phyloP scores from a whole-genome alignment of 1,284 basidiomycete genomes.

The Cryptococcus amylolentus region DNA sequence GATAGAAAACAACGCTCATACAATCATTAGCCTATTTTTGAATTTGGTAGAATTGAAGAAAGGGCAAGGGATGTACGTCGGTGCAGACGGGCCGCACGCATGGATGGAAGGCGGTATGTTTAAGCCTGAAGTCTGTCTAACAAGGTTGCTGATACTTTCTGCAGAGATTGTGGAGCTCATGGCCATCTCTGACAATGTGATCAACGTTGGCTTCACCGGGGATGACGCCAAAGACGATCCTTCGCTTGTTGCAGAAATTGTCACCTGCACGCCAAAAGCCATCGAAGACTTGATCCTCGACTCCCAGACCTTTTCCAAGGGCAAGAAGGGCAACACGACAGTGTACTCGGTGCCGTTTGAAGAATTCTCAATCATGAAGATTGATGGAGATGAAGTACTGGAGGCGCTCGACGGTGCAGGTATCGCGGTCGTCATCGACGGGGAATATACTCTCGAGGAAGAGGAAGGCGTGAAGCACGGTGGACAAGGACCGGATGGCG shows the following conservation, averaged over 20 bases:
- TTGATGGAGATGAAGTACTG: conserved; percentile 20
- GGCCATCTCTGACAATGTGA: conserved; percentile 48
- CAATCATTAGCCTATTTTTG: conserved; percentile 29
- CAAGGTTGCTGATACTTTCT: neutral
- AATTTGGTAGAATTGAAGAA: conserved; percentile 39
- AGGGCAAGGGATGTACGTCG: conserved; percentile 39
- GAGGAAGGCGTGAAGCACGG: neutral
- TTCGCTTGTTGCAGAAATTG: conserved; percentile 23
- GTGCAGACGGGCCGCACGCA: conserved; percentile 38
- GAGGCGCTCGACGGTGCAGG: conserved; percentile 26
- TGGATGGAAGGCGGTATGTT: conserved; percentile 34
- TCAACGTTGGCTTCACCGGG: conserved; percentile 46
- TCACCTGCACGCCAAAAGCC: conserved; percentile 25
- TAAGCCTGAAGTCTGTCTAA: neutral
- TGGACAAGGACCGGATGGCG: neutral
- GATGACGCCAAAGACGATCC: conserved; percentile 35
- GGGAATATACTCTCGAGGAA: conserved; percentile 9
- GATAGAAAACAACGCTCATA: neutral
- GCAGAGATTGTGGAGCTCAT: conserved; percentile 50
- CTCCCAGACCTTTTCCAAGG: conserved; percentile 13
- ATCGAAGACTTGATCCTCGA: conserved; percentile 13
- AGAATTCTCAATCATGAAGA: conserved; percentile 32
- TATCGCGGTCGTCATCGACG: conserved; percentile 24
- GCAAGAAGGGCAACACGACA: conserved; percentile 15
- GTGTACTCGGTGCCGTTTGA: conserved; percentile 31